phyloP scores from a whole-genome alignment of 2,329 filamentous ascomycete species.

The Trichoderma simmonsii region DNA sequence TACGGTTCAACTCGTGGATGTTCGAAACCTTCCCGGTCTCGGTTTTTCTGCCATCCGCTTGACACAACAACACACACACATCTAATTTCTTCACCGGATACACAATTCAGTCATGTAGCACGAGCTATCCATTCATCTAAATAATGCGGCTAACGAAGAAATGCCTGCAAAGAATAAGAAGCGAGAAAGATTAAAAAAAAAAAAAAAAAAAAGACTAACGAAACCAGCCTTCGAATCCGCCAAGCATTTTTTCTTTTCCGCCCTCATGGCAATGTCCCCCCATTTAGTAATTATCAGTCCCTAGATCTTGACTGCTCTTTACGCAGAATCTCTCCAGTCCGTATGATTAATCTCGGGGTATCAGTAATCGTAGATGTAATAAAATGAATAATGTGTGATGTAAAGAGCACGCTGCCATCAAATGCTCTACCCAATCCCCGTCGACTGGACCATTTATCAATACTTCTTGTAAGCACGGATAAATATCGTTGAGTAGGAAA shows the following conservation, averaged over 20 bases:
- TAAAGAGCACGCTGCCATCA: neutral
- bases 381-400: neutral
- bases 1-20: too few relatives aligned
- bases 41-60: too few relatives aligned
- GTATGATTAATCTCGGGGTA: slow-evolving; percentile 9
- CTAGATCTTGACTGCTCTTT: neutral
- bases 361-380: slow-evolving; percentile 1
- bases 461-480: neutral
- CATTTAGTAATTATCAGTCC: neutral
- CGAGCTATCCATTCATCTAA: slow-evolving; percentile 11
- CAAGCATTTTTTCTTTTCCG: neutral
- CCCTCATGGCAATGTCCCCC: neutral
- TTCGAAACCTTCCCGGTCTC: too few relatives aligned
- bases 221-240: neutral
- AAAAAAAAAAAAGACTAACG: neutral
- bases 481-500: neutral
- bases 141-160: neutral
- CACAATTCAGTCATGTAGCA: neutral
- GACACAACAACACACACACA: neutral
- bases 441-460: neutral
- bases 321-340: neutral
- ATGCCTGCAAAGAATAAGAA: neutral
- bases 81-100: neutral
- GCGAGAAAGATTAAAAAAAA: neutral
- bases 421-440: neutral